A percentile compares a stretch with the other conserved stretches of the same genome.
phyloP scores from a whole-genome alignment of 1,284 basidiomycete species.

The Athelia psychrophila region DNA sequence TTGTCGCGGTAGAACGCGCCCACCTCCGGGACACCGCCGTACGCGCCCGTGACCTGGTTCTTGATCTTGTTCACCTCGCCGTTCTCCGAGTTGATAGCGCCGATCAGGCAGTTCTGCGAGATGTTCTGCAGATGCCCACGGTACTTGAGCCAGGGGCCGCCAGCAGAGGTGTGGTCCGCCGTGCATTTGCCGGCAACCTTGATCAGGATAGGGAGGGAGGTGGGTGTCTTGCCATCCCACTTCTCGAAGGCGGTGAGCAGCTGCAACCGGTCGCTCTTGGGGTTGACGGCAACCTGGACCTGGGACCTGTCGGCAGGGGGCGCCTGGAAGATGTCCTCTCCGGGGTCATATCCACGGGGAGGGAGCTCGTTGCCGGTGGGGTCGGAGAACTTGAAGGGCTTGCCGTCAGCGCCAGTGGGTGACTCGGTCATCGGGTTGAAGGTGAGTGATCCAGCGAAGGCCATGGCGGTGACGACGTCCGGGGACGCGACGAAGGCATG shows the following conservation, averaged over 20 bases:
- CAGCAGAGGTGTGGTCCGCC: no score
- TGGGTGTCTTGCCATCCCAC: conserved; percentile 93
- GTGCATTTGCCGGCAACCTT: conserved; percentile 99
- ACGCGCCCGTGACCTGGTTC: conserved; percentile 90
- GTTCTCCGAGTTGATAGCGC: conserved; percentile 95
- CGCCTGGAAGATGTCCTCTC: conserved; percentile 96
- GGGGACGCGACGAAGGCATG: conserved; percentile 99
- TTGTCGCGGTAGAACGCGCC: conserved; percentile 88
- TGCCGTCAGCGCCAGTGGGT: conserved; percentile 89
- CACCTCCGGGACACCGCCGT: conserved; percentile 80
- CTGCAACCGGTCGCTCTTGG: conserved; percentile 93
- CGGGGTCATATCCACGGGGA: conserved; percentile 92
- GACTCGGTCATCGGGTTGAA: conserved; percentile 98
- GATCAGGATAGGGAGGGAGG: conserved; percentile 91
- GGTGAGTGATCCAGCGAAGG: conserved; percentile 90
- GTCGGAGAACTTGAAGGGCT: conserved; percentile 95
- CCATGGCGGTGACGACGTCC: conserved; percentile 96
- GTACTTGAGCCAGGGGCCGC: conserved; percentile 98
- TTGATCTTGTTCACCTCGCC: conserved; percentile 95
- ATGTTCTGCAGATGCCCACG: conserved; percentile 99
- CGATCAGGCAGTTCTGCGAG: conserved; percentile 87
- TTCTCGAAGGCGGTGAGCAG: conserved; percentile 87
- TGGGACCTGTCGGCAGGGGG: conserved; percentile 84
- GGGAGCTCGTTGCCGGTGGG: conserved; percentile 93
- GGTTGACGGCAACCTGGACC: conserved; percentile 86